Conservation (phyloP, 805 yeast genomes). For the Starmerella gropengiesseri region DNA sequence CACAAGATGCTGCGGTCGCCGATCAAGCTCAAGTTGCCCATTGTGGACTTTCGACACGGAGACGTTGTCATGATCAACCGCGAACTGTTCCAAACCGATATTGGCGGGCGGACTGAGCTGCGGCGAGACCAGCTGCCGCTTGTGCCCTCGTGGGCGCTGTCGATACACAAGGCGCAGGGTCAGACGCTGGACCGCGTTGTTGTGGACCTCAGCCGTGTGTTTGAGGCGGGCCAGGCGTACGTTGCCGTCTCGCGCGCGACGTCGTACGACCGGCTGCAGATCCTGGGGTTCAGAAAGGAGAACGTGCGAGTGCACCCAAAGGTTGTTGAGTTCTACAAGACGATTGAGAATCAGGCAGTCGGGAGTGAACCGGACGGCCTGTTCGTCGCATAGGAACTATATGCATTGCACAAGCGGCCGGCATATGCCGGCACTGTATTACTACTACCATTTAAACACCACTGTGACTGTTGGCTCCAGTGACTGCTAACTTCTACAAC, state of each 20-base stretch:
- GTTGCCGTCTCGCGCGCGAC: constrained; percentile 92
- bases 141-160: constrained; percentile 85
- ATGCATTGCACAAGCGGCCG: too few relatives aligned
- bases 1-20: constrained; percentile 12
- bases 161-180: constrained; percentile 95
- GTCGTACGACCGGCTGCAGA: constrained; percentile 67
- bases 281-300: constrained; percentile 54
- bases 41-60: constrained; percentile 21
- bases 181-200: constrained; percentile 66
- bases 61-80: constrained; percentile 15
- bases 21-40: constrained; percentile 12
- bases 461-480: too few relatives aligned
- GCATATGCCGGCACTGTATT: too few relatives aligned
- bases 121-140: constrained; percentile 71
- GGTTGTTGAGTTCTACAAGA: constrained; percentile 57
- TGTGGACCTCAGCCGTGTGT: constrained; percentile 65
- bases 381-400: too few relatives aligned
- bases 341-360: too few relatives aligned
- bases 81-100: constrained; percentile 15
- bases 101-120: constrained; percentile 37
- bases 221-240: constrained; percentile 91
- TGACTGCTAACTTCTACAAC: too few relatives aligned
- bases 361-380: too few relatives aligned
- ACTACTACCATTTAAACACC: too few relatives aligned
- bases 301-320: constrained; percentile 60